Base-by-base conservation (phyloP, 1,284 basidiomycete genomes). In the Ustilago bromivora region DNA sequence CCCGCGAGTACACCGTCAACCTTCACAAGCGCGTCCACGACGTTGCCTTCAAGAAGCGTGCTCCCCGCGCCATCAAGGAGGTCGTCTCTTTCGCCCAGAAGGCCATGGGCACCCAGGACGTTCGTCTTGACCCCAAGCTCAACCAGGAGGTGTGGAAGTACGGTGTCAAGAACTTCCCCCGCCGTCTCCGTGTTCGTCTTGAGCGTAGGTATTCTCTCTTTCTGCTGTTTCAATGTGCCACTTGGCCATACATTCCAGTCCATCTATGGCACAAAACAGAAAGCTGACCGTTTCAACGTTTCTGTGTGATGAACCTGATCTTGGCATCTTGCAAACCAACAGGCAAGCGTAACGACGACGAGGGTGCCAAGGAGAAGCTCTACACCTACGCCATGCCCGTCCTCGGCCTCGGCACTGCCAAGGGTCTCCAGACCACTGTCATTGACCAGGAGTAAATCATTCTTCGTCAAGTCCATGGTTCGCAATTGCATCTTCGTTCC, bases 121-220 rank as follows among this genome's bases (percentile, higher is more conserved):
- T 85, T 56, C 82, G 84, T 57, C 63, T 85, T n/a, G 84, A 85
- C 82, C 84, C 84, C 62, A 85, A 85, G 81, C 78, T 84, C 60
- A 85, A 85, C 82, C 82, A 85, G 76, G 84, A 84, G 79, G 77
- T 85, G 65, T 85, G 84, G 84, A 83, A 84, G 79, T 76, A 81
- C 69, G 84, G 84, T 75, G 78, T 85, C 65, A 84, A 84, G 81
- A 84, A 84, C 70, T 81, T 84, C 57, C 84, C 84, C 56, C 77
- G 82, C 68, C 77, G 84, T 38, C 67, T 85, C 46, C 82, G 84
- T 57, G 83, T 85, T 46, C 78, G 84, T 56, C 79, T 85, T 40
- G 84, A 85, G 78, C 82, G 84, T 46, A 46, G 19, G 43, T 46
- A 19, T 19, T 46, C 0, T 28, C 15, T 41, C 13, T 17, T 15